Percentiles rank a stretch among this genome's conserved stretches.
Conservation (phyloP, 345 rosid genomes). For the Hibiscus syriacus region DNA sequence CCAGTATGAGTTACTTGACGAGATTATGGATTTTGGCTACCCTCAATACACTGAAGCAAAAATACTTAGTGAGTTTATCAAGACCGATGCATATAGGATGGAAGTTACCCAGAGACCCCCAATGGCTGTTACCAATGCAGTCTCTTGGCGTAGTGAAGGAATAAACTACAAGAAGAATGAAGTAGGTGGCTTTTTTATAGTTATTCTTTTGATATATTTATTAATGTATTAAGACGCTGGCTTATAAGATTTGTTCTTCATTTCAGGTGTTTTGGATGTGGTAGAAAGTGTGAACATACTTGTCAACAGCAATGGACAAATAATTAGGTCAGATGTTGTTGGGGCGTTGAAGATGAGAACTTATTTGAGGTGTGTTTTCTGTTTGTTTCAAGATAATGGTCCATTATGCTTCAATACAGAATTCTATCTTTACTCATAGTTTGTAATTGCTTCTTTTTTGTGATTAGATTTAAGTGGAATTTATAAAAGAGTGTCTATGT, state of each 20-base stretch:
- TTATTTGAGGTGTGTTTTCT: slow-evolving; percentile 60
- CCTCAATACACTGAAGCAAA: slow-evolving; percentile 93
- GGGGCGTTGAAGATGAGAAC: slow-evolving; percentile 99
- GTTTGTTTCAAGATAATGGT: not conserved
- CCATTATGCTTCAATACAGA: not conserved
- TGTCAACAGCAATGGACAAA: slow-evolving; percentile 95
- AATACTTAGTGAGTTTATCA: slow-evolving; percentile 89
- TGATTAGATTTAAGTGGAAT: not conserved
- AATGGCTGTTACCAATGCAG: slow-evolving; percentile 98
- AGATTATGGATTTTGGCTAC: slow-evolving; percentile 98
- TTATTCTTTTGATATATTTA: slow-evolving; percentile 5
- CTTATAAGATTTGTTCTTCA: slow-evolving; percentile 12
- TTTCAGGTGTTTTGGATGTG: slow-evolving; percentile 82
- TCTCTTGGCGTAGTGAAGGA: slow-evolving; percentile 98
- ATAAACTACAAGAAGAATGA: slow-evolving; percentile 84
- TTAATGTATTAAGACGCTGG: slow-evolving; percentile 6
- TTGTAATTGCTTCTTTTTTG: not conserved
- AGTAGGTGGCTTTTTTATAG: slow-evolving; percentile 29
- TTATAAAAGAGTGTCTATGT: slow-evolving; percentile 6
- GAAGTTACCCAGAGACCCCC: slow-evolving; percentile 96
- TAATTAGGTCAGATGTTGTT: slow-evolving; percentile 86
- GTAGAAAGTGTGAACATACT: slow-evolving; percentile 94
- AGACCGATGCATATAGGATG: slow-evolving; percentile 98
- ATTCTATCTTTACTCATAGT: not conserved
- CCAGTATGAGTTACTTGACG: slow-evolving; percentile 97